A percentile compares a stretch with the other conserved stretches of the same genome.
Conservation (phyloP, 345 rosid genomes). For the Pugionium cornutum region DNA sequence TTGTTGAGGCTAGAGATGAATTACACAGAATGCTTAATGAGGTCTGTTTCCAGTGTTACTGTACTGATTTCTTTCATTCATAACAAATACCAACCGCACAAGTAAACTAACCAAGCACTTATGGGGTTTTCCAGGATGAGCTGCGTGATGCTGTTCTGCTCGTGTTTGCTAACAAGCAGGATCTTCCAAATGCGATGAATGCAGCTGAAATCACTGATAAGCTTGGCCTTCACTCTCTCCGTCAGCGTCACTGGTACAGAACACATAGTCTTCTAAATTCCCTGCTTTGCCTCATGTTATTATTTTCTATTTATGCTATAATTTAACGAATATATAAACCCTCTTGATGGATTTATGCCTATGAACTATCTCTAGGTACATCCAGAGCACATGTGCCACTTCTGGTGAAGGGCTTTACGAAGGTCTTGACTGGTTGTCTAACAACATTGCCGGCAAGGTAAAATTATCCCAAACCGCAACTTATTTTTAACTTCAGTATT, state of each 20-base stretch:
- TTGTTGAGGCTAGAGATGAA: conserved; percentile 82
- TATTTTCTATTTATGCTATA: neutral
- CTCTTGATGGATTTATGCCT: neutral
- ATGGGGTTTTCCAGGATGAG: conserved; percentile 15
- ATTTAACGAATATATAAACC: neutral
- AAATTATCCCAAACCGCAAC: neutral
- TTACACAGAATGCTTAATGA: conserved; percentile 84
- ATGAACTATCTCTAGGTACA: conserved; percentile 17
- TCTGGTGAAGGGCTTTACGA: conserved; percentile 32
- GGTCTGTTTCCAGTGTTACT: conserved; percentile 27
- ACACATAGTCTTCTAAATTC: neutral
- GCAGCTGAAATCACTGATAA: conserved; percentile 30
- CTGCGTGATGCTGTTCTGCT: conserved; percentile 29
- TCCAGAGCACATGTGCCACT: conserved; percentile 30
- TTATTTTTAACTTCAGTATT: neutral
- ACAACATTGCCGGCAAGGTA: conserved; percentile 30
- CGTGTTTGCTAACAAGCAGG: conserved; percentile 85
- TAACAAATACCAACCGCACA: neutral
- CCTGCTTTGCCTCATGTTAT: too few species aligned
- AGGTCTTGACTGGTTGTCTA: conserved; percentile 31
- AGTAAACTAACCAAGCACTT: neutral
- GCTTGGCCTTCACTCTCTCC: conserved; percentile 30
- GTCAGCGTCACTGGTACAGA: conserved; percentile 21
- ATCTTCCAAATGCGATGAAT: conserved; percentile 55
- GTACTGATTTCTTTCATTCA: too few species aligned